Evolutionary conservation across 1,284 basidiomycete species (phyloP), one percentile per base, ranked within the genome.

Genomic region (Sanghuangporus weigelae): DNA sequence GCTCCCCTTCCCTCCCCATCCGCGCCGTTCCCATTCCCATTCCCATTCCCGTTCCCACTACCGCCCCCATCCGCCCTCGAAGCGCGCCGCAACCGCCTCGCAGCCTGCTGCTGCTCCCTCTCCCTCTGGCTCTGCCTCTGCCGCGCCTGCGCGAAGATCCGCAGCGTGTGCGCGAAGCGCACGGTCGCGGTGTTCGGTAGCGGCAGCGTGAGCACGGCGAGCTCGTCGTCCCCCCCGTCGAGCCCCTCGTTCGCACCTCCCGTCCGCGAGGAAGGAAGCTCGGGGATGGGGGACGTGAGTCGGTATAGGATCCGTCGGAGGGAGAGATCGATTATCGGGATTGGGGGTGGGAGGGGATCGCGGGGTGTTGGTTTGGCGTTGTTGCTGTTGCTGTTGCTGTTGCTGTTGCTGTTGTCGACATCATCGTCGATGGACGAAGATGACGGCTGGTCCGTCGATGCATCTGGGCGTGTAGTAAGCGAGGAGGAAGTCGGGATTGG

Each of bases 241-340:
- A 40, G 39, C 10, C 38, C 57, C 16, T 35, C 44, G 46, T 50
- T 44, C 16, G 44, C 16, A 3, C 8, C 44, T n/a, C 44, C 44
- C 7, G 58, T n/a, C 5, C 57, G 62, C 21, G 14, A 11, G n/a
- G 72, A 69, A 21, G 76, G 73, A 31, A 75, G 71, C 2, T 77
- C 71, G 2, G 81, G 77, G 8, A 78, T 74, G 21, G 88, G 83
- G 62, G 79, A 75, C 64, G 83, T 78, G 56, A 91, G 72, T 46
- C 83, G 84, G 60, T 76, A 74, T 57, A 86, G 66, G 67, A 91
- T 72, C 46, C 80, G 73, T 14, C 75, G 69, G 40, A 87, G 68
- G 26, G 77, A 84, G 60, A 91, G 76, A 73, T 91, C 85, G 66
- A 91, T 71, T 69, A 89, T 78, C 67, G 84, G 81, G 16, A 40